A percentile compares a stretch with the other conserved stretches of the same genome.
Conservation (phyloP, 768 basidiomycete species). For the Serendipita sp. region DNA sequence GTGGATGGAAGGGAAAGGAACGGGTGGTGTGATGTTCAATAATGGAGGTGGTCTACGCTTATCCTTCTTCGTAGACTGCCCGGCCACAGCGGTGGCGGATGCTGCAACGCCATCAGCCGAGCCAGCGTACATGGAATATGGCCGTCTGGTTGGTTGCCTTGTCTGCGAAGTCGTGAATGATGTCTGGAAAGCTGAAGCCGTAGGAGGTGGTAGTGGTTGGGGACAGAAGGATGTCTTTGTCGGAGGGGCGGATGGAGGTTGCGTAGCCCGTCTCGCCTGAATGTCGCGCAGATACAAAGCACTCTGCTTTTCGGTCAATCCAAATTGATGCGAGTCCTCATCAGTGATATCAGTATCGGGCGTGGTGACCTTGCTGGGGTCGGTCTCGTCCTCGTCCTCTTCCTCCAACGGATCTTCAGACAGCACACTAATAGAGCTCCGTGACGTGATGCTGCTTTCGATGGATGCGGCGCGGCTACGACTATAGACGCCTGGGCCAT, state of each 20-base stretch:
- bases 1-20: constrained; percentile 49
- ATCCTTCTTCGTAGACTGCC: constrained; percentile 23
- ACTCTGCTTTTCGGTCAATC: constrained; percentile 17
- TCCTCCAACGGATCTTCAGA: constrained; percentile 74
- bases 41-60: constrained; percentile 51
- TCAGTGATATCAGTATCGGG: constrained; percentile 18
- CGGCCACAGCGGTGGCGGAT: neutral
- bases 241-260: constrained; percentile 37
- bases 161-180: neutral
- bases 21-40: constrained; percentile 49
- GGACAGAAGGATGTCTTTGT: constrained; percentile 41
- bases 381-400: constrained; percentile 39
- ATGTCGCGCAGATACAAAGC: constrained; percentile 8
- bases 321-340: constrained; percentile 18
- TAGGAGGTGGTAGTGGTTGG: constrained; percentile 34
- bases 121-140: constrained; percentile 21
- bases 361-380: constrained; percentile 5
- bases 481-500: constrained; percentile 52
- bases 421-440: constrained; percentile 35
- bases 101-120: neutral
- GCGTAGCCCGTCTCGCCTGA: constrained; percentile 12
- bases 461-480: constrained; percentile 62
- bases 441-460: constrained; percentile 50
- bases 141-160: constrained; percentile 31
- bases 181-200: constrained; percentile 21